These are phyloP conservation scores for Panicum virgatum DNA, from an alignment of 202 grass and related monocot genomes.

Conservation along the genomic window DNA sequence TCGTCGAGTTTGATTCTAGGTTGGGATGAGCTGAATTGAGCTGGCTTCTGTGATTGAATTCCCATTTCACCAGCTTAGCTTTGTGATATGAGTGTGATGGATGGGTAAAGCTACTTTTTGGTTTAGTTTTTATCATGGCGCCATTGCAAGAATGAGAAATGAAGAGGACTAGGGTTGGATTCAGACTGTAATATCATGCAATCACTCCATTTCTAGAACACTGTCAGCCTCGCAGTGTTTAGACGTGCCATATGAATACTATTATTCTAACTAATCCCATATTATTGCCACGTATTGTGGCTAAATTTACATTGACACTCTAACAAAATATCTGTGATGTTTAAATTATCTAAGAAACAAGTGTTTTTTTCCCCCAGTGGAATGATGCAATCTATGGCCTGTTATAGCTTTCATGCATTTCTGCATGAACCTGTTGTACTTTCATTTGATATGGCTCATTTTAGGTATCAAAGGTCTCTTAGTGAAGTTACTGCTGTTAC, in stretches of 20 bases:
- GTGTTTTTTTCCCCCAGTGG: not conserved
- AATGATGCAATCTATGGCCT: not conserved
- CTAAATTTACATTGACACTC: not conserved
- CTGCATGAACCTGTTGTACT: not conserved
- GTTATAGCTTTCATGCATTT: not conserved
- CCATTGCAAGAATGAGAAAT: constrained; percentile 12
- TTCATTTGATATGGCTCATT: not conserved
- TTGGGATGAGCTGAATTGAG: constrained; percentile 7
- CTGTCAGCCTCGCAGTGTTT: not conserved
- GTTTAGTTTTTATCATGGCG: not conserved
- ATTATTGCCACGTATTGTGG: not conserved
- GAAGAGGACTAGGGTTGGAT: not conserved
- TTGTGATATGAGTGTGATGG: not conserved
- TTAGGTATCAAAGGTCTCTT: not conserved
- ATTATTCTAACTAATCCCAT: not conserved
- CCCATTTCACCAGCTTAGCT: constrained; percentile 18
- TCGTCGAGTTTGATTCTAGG: not conserved
- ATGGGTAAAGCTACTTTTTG: not conserved
- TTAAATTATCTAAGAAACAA: not conserved
- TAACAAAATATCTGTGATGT: not conserved
- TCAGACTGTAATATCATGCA: not conserved
- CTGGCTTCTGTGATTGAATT: not conserved
- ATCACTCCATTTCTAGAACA: not conserved
- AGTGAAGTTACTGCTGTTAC: not conserved
- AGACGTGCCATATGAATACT: not conserved